Percentiles rank a stretch among this genome's conserved stretches.
Evolutionary conservation across 805 yeast species (phyloP).

Genomic region (Nakazawaea wyomingensis): DNA sequence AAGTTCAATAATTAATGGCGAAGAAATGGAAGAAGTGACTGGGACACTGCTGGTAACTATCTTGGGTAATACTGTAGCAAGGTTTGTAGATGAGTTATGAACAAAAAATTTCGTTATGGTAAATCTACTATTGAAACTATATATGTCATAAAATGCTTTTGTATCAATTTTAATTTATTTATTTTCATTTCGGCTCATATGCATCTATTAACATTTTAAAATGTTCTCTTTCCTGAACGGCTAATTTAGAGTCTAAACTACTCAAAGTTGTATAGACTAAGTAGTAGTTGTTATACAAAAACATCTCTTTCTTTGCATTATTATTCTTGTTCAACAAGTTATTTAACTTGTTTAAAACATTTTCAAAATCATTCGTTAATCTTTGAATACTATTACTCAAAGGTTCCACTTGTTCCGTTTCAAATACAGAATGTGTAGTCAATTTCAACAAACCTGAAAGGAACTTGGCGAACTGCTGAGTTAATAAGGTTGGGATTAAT

Average conservation of each 20-base stretch:
- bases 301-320: constrained; percentile 53
- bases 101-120: too few species aligned
- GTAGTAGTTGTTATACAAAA: constrained; percentile 69
- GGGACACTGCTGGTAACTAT: neutral
- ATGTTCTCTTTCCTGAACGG: constrained; percentile 38
- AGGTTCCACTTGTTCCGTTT: constrained; percentile 54
- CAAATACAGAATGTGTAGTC: constrained; percentile 25
- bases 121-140: too few species aligned
- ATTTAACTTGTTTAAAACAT: constrained; percentile 66
- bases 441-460: constrained; percentile 67
- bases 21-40: neutral
- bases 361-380: constrained; percentile 76
- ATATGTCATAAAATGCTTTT: too few species aligned
- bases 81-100: constrained; percentile 11
- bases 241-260: constrained; percentile 35
- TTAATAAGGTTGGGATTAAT: constrained; percentile 53
- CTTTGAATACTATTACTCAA: constrained; percentile 63
- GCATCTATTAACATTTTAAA: constrained; percentile 41
- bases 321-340: constrained; percentile 30
- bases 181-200: constrained; percentile 22
- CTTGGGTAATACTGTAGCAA: neutral
- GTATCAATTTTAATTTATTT: neutral
- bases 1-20: constrained; percentile 11
- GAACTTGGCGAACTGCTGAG: constrained; percentile 75
- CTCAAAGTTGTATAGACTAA: constrained; percentile 52